Base-by-base conservation (phyloP, 2,329 filamentous ascomycete genomes). In the Penicillium sp. region DNA sequence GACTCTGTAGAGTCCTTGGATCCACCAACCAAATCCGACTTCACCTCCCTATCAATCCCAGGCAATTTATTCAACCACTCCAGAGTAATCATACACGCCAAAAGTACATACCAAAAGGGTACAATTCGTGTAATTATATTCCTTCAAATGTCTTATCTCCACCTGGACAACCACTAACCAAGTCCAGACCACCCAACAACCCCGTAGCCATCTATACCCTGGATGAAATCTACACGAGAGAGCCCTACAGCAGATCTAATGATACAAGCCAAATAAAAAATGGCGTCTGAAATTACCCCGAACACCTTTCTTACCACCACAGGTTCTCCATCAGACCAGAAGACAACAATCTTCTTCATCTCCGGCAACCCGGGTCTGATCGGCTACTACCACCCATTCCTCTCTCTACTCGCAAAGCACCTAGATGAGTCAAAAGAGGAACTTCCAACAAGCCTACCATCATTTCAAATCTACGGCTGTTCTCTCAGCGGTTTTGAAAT, bases 321-420 rank as follows among this genome's bases (percentile, higher is more conserved):
- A 69, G 67, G 50, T 52, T 27, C 46, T 27, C 8, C 54, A 27
- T 33, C 54, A 61, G 40, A 56, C 31, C 29, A 47, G 7, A 51
- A 59, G 2, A 67, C 67, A 3, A 69, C 72, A 31, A 70, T 79
- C 13, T 80, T 76, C 64, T 79, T 82, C 56, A 75, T 83, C 33
- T 76, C 80, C 23, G 80, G 81, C 27, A 83, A 82, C 60, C 78
- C 81, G 2, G 77, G 80, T 2, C 67, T 83, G 37, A 78, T 82
- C 54, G 71, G 73, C 8, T 84, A 82, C 71, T 82, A 80, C 62
- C 70, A 77, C 56, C 67, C 70, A 2, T 80, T 80, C 59, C 66
- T 80, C 35, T 75, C 75, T 8, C 61, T 73, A 13, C 63, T 80
- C 2, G 65, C 69, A 41, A 62, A 61, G 51, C 72, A 63, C 21